These are phyloP conservation scores for Lasiosphaeria ovina DNA, from an alignment of 495 filamentous ascomycete genomes.

Conservation along the genomic window DNA sequence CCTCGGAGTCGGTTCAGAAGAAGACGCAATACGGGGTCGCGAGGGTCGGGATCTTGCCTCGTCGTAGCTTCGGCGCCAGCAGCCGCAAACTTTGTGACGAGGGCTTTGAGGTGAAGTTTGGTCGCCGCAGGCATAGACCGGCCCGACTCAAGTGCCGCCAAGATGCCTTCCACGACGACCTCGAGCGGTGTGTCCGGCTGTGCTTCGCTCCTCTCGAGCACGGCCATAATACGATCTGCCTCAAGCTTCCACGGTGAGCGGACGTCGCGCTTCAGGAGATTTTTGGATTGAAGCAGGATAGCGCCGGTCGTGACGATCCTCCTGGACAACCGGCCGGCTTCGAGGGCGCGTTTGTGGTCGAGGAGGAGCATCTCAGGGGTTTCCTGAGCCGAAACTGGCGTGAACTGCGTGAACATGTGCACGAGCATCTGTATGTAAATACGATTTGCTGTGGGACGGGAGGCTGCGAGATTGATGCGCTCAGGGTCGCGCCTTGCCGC, in stretches of 20 bases:
- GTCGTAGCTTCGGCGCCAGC: slow-evolving; percentile 38
- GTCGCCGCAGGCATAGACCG: slow-evolving; percentile 74
- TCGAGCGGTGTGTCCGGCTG: slow-evolving; percentile 53
- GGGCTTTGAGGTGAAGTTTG: slow-evolving; percentile 53
- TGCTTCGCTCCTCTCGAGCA: slow-evolving; percentile 43
- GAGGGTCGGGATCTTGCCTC: slow-evolving; percentile 46
- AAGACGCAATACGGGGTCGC: slow-evolving; percentile 78
- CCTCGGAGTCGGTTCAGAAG: slow-evolving; percentile 70
- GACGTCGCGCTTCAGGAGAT: slow-evolving; percentile 88
- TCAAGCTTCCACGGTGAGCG: slow-evolving; percentile 86
- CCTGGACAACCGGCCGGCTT: slow-evolving; percentile 65
- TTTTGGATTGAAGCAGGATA: slow-evolving; percentile 90
- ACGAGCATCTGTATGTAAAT: slow-evolving; percentile 78
- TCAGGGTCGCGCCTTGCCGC: slow-evolving; percentile 70
- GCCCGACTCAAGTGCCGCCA: slow-evolving; percentile 74
- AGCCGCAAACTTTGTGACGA: slow-evolving; percentile 51
- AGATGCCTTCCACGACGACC: slow-evolving; percentile 60
- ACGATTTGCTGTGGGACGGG: slow-evolving; percentile 60
- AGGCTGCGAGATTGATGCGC: slow-evolving; percentile 52
- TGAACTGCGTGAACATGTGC: slow-evolving; percentile 51
- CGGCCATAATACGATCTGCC: slow-evolving; percentile 67
- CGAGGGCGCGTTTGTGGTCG: slow-evolving; percentile 66
- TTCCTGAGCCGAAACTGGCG: slow-evolving; percentile 52
- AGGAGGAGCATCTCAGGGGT: slow-evolving; percentile 85
- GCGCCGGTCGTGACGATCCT: slow-evolving; percentile 75